Evolutionary conservation across 2,329 filamentous ascomycete species (phyloP).

Genomic region (Tolypocladium album): DNA sequence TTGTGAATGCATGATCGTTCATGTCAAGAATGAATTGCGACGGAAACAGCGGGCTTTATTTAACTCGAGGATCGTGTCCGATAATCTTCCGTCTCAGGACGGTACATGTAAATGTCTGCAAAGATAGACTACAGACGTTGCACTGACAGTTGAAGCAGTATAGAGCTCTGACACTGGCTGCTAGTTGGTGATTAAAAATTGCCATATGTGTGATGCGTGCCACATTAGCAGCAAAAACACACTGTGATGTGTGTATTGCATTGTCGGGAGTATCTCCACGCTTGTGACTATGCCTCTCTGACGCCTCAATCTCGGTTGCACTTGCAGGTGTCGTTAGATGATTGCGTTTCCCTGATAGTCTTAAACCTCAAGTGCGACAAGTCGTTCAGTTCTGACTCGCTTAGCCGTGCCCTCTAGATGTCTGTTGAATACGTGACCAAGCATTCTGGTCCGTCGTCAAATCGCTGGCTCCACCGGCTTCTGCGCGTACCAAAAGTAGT

Average conservation of each 20-base stretch:
- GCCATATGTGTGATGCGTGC: no score
- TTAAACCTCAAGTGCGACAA: background rate
- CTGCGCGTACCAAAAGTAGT: background rate
- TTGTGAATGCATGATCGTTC: constrained; percentile 1
- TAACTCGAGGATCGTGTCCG: no score
- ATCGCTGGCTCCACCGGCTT: background rate
- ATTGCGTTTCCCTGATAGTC: background rate
- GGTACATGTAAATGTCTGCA: no score
- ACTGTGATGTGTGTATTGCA: no score
- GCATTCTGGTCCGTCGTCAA: background rate
- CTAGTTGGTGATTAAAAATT: no score
- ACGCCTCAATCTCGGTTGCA: background rate
- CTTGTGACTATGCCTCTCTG: background rate
- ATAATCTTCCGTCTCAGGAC: no score
- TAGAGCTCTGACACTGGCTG: no score
- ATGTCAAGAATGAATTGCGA: background rate
- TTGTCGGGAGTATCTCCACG: background rate
- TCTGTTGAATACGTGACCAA: background rate
- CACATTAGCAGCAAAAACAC: no score
- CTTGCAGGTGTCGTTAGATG: background rate
- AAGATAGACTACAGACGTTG: no score
- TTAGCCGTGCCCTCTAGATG: background rate
- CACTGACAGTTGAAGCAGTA: no score
- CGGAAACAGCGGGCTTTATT: background rate
- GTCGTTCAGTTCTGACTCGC: background rate